Evolutionary conservation across 78 protist species (phyloP).

Genomic region (slime mould (Dictyostelium discoideum)): DNA sequence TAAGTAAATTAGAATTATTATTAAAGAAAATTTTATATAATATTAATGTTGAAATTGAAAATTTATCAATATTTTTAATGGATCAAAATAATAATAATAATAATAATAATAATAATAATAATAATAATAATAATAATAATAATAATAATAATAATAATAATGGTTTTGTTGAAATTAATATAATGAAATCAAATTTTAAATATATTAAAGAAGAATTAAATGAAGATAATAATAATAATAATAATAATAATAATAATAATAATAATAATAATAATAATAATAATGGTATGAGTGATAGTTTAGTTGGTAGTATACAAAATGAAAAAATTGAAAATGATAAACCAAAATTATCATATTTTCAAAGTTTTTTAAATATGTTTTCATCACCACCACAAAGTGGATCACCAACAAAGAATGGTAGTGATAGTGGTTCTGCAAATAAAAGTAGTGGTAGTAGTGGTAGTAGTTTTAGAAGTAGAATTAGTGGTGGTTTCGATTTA

Average conservation of each 20-base stretch:
- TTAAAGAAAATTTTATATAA: neutral
- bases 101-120: neutral
- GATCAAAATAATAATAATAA: neutral
- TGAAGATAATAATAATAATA: neutral
- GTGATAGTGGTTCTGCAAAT: neutral
- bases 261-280: neutral
- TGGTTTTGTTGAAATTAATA: constrained; percentile 20
- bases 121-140: constrained; percentile 7
- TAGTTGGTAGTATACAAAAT: neutral
- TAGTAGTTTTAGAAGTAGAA: neutral
- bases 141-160: neutral
- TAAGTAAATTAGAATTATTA: neutral
- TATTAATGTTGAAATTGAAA: constrained; percentile 6
- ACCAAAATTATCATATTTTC: constrained; percentile 18
- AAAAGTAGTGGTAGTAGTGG: neutral
- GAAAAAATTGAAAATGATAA: constrained; percentile 10
- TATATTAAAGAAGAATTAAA: neutral
- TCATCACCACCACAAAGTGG: neutral
- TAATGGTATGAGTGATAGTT: neutral
- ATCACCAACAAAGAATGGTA: neutral
- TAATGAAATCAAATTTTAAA: constrained; percentile 16
- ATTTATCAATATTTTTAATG: constrained; percentile 9
- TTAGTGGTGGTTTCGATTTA: neutral
- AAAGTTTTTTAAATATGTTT: constrained; percentile 20
- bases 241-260: no score